A percentile compares a stretch with the other conserved stretches of the same genome.
Evolutionary conservation across 2,329 filamentous ascomycete species (phyloP).

Genomic region (Xylariaceae sp.): DNA sequence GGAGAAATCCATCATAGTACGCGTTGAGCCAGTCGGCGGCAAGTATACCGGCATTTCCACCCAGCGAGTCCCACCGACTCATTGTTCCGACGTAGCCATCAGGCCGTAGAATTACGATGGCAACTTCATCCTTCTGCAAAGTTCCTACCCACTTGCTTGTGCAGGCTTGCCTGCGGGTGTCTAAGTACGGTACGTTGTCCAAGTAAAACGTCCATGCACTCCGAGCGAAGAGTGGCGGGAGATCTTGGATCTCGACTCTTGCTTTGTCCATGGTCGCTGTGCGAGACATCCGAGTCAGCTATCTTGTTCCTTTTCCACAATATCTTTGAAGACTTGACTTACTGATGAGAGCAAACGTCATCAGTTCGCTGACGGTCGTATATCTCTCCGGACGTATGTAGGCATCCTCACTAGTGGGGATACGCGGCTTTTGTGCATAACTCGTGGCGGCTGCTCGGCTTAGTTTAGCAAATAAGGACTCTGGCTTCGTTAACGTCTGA

Average conservation of each 20-base stretch:
- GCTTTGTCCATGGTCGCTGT: constrained; percentile 33
- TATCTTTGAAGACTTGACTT: constrained; percentile 35
- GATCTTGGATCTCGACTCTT: constrained; percentile 30
- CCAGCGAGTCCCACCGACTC: constrained; percentile 25
- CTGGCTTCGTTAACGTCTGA: constrained; percentile 36
- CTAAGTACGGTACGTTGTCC: constrained; percentile 32
- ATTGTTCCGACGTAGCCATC: constrained; percentile 37
- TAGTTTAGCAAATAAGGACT: constrained; percentile 61
- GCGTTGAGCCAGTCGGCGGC: constrained; percentile 58
- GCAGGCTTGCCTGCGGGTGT: constrained; percentile 30
- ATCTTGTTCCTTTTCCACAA: background rate
- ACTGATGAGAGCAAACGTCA: constrained; percentile 72
- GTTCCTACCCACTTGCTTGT: constrained; percentile 34
- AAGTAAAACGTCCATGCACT: constrained; percentile 35
- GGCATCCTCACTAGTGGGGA: constrained; percentile 62
- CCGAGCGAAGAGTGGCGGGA: constrained; percentile 29
- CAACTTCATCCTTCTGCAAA: constrained; percentile 25
- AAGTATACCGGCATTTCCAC: constrained; percentile 47
- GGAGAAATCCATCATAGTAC: constrained; percentile 59
- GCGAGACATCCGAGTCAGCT: background rate
- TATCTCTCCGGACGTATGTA: constrained; percentile 71
- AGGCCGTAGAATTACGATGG: constrained; percentile 31
- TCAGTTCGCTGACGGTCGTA: constrained; percentile 66
- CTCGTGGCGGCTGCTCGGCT: constrained; percentile 62
- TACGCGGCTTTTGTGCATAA: constrained; percentile 61